phyloP scores from a whole-genome alignment of 768 basidiomycete species.

The Amanita molliuscula region DNA sequence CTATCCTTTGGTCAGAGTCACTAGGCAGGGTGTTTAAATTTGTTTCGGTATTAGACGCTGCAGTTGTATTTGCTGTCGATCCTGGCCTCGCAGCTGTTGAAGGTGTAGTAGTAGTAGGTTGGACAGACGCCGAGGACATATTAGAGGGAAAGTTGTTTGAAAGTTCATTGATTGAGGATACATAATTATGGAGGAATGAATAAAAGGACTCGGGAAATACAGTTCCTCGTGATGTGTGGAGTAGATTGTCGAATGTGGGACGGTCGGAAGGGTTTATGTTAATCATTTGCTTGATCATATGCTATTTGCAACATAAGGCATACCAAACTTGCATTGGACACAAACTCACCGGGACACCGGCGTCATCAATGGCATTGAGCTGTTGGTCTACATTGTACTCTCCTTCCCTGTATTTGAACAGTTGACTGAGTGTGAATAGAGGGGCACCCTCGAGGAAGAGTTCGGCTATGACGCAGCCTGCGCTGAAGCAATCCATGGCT shows the following conservation, averaged over 20 bases:
- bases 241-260: slow-evolving; percentile 71
- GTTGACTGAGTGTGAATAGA: slow-evolving; percentile 86
- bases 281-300: slow-evolving; percentile 86
- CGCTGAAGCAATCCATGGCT: slow-evolving; percentile 95
- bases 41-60: slow-evolving; percentile 15
- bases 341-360: slow-evolving; percentile 62
- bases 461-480: slow-evolving; percentile 92
- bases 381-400: slow-evolving; percentile 68
- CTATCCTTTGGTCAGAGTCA: slow-evolving; percentile 80
- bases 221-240: slow-evolving; percentile 63
- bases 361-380: slow-evolving; percentile 69
- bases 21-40: slow-evolving; percentile 43
- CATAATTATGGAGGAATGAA: slow-evolving; percentile 87
- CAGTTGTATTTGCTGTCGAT: slow-evolving; percentile 12
- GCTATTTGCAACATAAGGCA: slow-evolving; percentile 36
- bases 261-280: slow-evolving; percentile 64
- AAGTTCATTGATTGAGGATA: slow-evolving; percentile 68
- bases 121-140: slow-evolving; percentile 28
- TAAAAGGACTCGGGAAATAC: slow-evolving; percentile 93
- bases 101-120: slow-evolving; percentile 18
- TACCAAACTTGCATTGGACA: background rate
- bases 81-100: slow-evolving; percentile 22
- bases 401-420: slow-evolving; percentile 90
- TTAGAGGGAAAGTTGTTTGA: slow-evolving; percentile 21
- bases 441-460: slow-evolving; percentile 92